A percentile compares a stretch with the other conserved stretches of the same genome.
These are phyloP conservation scores for Apostasia shenzhenica DNA, from an alignment of 106 monocot genomes.

Conservation along the genomic window DNA sequence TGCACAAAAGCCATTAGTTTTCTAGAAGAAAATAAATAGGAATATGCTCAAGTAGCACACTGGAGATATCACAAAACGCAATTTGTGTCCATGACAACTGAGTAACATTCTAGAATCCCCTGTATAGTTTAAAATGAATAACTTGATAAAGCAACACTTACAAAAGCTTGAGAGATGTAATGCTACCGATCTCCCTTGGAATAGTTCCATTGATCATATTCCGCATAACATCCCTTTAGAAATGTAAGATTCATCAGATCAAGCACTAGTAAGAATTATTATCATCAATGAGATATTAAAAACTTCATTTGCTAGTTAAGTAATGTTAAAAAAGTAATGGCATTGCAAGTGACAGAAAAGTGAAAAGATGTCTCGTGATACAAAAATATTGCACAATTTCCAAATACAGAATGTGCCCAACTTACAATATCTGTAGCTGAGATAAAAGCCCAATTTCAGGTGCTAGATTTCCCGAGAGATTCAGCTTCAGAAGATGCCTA, in stretches of 20 bases:
- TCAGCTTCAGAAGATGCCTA: slow-evolving; percentile 63
- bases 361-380: neutral
- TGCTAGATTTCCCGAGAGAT: slow-evolving; percentile 75
- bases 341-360: neutral
- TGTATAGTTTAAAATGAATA: neutral
- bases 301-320: neutral
- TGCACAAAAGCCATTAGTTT: too few species aligned
- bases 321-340: slow-evolving; percentile 1
- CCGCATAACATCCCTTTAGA: slow-evolving; percentile 89
- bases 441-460: slow-evolving; percentile 69
- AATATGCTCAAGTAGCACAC: too few species aligned
- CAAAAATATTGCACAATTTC: neutral
- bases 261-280: neutral
- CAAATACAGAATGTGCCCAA: neutral
- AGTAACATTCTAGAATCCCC: neutral
- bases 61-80: too few species aligned
- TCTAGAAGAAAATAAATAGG: too few species aligned
- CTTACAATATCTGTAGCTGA: slow-evolving; percentile 68
- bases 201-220: slow-evolving; percentile 76
- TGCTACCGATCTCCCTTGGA: slow-evolving; percentile 84
- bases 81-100: neutral
- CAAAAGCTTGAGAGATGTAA: slow-evolving; percentile 63
- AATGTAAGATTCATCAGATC: neutral
- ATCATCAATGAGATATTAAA: neutral
- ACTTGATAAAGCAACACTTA: slow-evolving; percentile 28